Conservation (phyloP, 139 green algal genomes). For the Chlorella sp. region DNA sequence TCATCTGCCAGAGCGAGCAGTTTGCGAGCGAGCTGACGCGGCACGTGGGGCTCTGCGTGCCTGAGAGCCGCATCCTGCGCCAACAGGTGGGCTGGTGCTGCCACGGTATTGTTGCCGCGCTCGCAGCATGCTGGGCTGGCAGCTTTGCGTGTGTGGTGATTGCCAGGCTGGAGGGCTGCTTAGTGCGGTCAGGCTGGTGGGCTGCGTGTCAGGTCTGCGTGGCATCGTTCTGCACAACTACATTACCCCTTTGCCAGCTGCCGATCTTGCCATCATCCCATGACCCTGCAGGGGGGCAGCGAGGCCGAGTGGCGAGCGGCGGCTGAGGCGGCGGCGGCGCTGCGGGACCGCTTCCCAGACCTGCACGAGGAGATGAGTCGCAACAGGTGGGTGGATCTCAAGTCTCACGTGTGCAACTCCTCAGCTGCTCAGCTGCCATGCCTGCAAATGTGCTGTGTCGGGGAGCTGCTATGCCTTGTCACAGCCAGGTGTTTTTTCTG, state of each 20-base stretch:
- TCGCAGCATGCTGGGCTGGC: no score
- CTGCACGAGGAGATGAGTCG: conserved; percentile 69
- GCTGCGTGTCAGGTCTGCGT: not conserved
- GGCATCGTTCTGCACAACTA: no score
- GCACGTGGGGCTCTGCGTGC: conserved; percentile 74
- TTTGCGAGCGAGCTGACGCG: conserved; percentile 86
- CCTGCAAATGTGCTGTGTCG: no score
- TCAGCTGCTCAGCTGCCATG: no score
- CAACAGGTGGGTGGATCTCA: conserved; percentile 20
- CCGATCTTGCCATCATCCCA: not conserved
- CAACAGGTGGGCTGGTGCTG: conserved; percentile 50
- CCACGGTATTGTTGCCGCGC: not conserved
- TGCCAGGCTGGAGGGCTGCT: no score
- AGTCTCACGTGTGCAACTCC: no score
- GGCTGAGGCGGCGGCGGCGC: conserved; percentile 18
- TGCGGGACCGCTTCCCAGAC: conserved; percentile 39
- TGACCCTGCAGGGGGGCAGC: not conserved
- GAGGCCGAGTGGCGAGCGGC: conserved; percentile 54
- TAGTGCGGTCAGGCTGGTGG: not conserved
- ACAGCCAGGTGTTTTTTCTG: no score
- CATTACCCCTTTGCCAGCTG: no score
- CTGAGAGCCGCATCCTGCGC: conserved; percentile 74
- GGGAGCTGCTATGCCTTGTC: no score
- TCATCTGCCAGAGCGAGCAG: conserved; percentile 75
- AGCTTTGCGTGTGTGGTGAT: no score